Evolutionary conservation across 495 filamentous ascomycete species (phyloP).

Genomic region (Daldinia decipiens): DNA sequence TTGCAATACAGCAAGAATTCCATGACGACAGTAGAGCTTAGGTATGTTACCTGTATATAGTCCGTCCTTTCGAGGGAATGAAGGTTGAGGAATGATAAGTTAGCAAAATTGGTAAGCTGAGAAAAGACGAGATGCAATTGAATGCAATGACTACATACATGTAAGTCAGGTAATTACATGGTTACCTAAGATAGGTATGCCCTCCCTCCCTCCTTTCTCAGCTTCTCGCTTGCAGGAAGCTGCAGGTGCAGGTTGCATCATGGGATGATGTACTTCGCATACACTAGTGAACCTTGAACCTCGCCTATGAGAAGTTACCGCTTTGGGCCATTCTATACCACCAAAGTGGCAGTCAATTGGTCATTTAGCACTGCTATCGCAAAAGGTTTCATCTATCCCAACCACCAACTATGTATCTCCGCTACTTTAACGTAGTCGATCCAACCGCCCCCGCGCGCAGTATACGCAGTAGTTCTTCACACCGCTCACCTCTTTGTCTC

Average conservation of each 20-base stretch:
- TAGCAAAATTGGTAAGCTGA: slow-evolving; percentile 4
- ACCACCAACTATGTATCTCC: background rate
- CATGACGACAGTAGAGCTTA: slow-evolving; percentile 13
- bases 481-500: slow-evolving; percentile 28
- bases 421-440: background rate
- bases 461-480: slow-evolving; percentile 15
- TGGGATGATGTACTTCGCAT: slow-evolving; percentile 26
- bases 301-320: slow-evolving; percentile 34
- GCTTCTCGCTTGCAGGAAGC: slow-evolving; percentile 31
- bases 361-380: slow-evolving; percentile 16
- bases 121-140: slow-evolving; percentile 17
- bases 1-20: slow-evolving; percentile 22
- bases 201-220: slow-evolving; percentile 6
- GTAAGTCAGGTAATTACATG: background rate
- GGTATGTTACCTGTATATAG: too few species aligned
- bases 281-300: slow-evolving; percentile 27
- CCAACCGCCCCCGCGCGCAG: background rate
- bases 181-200: slow-evolving; percentile 1
- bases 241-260: slow-evolving; percentile 37
- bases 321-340: slow-evolving; percentile 32
- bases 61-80: background rate
- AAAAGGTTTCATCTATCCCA: slow-evolving; percentile 6
- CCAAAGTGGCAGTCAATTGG: slow-evolving; percentile 30
- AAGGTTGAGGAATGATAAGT: background rate
- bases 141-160: slow-evolving; percentile 5